Evolutionary conservation across 2,329 filamentous ascomycete genomes (phyloP).

Genomic region (Penicillium glabrum): DNA sequence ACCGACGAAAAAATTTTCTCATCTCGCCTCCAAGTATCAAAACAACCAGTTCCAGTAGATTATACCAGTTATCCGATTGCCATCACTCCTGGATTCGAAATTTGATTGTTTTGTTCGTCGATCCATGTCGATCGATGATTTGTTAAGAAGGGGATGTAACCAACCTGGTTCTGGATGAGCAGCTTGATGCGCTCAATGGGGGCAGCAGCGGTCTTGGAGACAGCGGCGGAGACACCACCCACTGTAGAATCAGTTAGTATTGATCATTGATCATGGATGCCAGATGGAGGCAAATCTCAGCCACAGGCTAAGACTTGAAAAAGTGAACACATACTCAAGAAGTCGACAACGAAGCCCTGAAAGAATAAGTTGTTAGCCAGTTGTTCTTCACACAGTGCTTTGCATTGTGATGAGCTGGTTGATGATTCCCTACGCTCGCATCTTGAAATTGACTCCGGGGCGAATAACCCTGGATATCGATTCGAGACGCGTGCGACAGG

Average conservation of each 20-base stretch:
- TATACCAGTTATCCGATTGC: not conserved
- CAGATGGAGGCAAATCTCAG: not conserved
- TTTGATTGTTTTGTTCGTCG: not conserved
- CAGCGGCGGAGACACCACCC: conserved; percentile 99
- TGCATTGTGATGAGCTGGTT: not conserved
- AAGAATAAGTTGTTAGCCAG: conserved; percentile 29
- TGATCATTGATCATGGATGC: no score
- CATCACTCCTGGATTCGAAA: not conserved
- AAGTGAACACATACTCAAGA: conserved; percentile 79
- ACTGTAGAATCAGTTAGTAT: conserved; percentile 62
- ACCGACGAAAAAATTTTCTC: conserved; percentile 21
- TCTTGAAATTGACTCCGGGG: not conserved
- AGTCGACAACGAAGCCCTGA: conserved; percentile 94
- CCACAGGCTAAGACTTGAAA: not conserved
- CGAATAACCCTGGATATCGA: not conserved
- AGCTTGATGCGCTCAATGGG: conserved; percentile 99
- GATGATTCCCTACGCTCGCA: not conserved
- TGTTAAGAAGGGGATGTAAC: conserved; percentile 38
- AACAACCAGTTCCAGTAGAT: not conserved
- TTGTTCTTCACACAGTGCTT: not conserved
- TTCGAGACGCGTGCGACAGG: not conserved
- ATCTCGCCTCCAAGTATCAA: not conserved
- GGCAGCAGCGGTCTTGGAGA: conserved; percentile 99
- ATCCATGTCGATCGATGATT: not conserved
- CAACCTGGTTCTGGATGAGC: conserved; percentile 99